Conservation (phyloP, 2,329 filamentous ascomycete genomes). For the Penicillium digitatum region DNA sequence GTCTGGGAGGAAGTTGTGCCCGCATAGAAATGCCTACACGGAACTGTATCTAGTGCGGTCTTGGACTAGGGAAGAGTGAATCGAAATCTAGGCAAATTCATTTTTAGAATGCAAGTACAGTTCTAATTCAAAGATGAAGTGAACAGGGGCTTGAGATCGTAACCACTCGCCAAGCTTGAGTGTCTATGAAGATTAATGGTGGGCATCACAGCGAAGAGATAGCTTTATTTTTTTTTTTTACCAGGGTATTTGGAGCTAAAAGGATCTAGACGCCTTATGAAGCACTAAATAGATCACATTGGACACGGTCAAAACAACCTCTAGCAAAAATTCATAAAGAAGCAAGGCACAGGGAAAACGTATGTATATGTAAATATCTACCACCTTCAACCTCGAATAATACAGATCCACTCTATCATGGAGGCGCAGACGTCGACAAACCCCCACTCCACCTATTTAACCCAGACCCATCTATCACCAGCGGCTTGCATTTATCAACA, state of each 20-base stretch:
- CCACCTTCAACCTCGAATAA: conserved; percentile 3
- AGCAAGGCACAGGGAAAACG: background rate
- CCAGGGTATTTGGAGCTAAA: background rate
- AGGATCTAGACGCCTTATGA: no score
- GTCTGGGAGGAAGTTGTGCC: background rate
- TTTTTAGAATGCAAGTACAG: no score
- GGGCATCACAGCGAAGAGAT: background rate
- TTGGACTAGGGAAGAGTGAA: background rate
- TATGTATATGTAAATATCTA: background rate
- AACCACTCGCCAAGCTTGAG: no score
- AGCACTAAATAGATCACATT: background rate
- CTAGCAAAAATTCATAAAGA: background rate
- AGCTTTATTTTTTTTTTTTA: no score
- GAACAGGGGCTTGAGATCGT: background rate
- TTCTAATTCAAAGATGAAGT: background rate
- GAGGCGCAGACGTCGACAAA: conserved; percentile 18
- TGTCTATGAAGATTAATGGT: background rate
- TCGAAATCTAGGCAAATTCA: no score
- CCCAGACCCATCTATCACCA: conserved; percentile 26
- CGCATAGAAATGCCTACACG: conserved; percentile 1
- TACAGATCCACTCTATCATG: conserved; percentile 7
- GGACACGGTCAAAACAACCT: background rate
- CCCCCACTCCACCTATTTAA: conserved; percentile 14
- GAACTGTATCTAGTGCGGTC: background rate
- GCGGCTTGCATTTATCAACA: conserved; percentile 7